A percentile compares a stretch with the other conserved stretches of the same genome.
phyloP scores from a whole-genome alignment of 257 asterid species.

The Solanum phureja region DNA sequence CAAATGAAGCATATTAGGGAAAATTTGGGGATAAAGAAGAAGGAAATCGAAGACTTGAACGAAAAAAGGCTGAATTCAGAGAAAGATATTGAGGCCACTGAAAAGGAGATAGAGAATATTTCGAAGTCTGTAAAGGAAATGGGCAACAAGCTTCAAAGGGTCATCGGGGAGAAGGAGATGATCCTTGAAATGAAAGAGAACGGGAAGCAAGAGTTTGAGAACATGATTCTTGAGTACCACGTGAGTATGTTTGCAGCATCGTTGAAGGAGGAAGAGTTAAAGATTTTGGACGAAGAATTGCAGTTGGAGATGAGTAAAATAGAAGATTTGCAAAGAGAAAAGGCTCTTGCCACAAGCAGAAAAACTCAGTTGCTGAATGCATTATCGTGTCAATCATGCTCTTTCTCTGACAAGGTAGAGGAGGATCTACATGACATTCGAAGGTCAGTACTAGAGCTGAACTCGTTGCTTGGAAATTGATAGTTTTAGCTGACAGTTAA shows the following conservation, averaged over 20 bases:
- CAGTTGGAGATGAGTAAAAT: constrained; percentile 11
- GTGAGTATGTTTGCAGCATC: constrained; percentile 47
- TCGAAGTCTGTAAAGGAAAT: constrained; percentile 25
- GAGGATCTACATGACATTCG: constrained; percentile 44
- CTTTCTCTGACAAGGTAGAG: constrained; percentile 51
- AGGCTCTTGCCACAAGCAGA: constrained; percentile 26
- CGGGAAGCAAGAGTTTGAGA: constrained; percentile 42
- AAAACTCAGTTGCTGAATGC: constrained; percentile 37
- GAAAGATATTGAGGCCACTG: constrained; percentile 23
- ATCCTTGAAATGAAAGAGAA: constrained; percentile 38
- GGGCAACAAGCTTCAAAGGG: constrained; percentile 34
- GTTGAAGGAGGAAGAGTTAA: constrained; percentile 54
- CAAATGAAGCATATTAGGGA: constrained; percentile 45
- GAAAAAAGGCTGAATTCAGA: constrained; percentile 34
- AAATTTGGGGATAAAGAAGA: constrained; percentile 31
- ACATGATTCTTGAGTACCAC: constrained; percentile 48
- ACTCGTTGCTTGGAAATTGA: constrained; percentile 15
- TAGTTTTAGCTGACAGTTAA: not conserved
- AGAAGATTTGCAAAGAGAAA: constrained; percentile 28
- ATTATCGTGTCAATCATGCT: constrained; percentile 27
- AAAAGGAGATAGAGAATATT: constrained; percentile 37
- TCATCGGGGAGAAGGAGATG: constrained; percentile 45
- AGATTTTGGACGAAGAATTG: constrained; percentile 49
- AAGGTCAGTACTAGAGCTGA: constrained; percentile 42
- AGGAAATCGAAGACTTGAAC: constrained; percentile 42